Conservation (phyloP, 2,329 filamentous ascomycete genomes). For the Pyrenochaeta sp. region DNA sequence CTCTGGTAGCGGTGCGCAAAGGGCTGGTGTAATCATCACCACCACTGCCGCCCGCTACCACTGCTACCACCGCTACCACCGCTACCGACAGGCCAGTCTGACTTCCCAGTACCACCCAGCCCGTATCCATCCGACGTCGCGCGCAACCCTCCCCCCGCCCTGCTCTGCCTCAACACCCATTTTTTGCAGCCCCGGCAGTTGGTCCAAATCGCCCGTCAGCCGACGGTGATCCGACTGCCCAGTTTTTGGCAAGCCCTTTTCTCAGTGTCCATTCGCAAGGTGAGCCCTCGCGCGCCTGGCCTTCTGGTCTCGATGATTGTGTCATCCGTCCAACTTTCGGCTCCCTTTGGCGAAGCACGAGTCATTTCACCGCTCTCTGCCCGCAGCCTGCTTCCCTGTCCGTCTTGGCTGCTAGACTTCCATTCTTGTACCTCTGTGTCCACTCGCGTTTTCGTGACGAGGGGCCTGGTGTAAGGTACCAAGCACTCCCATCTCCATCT, state of each 20-base stretch:
- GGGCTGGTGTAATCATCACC: no score
- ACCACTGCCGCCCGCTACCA: no score
- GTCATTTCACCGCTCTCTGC: constrained; percentile 48
- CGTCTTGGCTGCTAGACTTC: constrained; percentile 20
- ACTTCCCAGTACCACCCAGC: constrained; percentile 22
- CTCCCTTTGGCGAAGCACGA: constrained; percentile 38
- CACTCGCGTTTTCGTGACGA: constrained; percentile 41
- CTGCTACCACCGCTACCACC: no score
- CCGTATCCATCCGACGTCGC: constrained; percentile 25
- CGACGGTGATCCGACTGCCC: constrained; percentile 31
- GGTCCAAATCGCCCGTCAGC: constrained; percentile 30
- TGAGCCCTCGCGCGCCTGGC: constrained; percentile 28
- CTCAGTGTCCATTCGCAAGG: constrained; percentile 22
- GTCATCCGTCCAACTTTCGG: constrained; percentile 46
- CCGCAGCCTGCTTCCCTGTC: constrained; percentile 33
- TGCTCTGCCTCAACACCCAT: constrained; percentile 18
- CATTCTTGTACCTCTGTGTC: constrained; percentile 32
- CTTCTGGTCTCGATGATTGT: constrained; percentile 29
- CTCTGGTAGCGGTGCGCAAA: constrained; percentile 14
- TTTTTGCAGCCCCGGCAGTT: constrained; percentile 20
- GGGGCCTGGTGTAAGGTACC: constrained; percentile 37
- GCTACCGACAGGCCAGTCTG: no score
- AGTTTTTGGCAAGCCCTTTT: constrained; percentile 14
- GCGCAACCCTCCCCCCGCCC: not conserved
- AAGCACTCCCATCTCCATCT: constrained; percentile 26